Conservation (phyloP, 2,329 filamentous ascomycete species). For the Cercospora zeae-maydis region DNA sequence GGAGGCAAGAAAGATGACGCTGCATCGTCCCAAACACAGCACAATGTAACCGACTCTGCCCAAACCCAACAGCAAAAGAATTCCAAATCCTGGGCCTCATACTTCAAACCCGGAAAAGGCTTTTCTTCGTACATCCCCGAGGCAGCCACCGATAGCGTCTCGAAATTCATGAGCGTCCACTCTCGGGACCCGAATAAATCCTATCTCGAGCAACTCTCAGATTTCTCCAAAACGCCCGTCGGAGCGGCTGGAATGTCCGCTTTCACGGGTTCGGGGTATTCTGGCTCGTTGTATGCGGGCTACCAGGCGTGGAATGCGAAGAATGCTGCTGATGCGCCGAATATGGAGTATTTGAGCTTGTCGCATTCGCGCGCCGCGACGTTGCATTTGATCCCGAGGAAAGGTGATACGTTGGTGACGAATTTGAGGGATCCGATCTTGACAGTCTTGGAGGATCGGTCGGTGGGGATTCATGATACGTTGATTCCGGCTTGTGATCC, state of each 20-base stretch:
- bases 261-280: conserved; percentile 47
- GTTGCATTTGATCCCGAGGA: conserved; percentile 41
- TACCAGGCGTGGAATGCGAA: conserved; percentile 46
- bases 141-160: conserved; percentile 39
- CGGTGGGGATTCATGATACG: conserved; percentile 46
- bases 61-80: conserved; percentile 37
- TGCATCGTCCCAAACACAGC: not conserved
- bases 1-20: conserved; percentile 24
- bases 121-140: conserved; percentile 49
- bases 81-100: conserved; percentile 45
- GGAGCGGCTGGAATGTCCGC: conserved; percentile 46
- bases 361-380: conserved; percentile 44
- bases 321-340: conserved; percentile 35
- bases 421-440: conserved; percentile 48
- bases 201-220: conserved; percentile 49
- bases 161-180: conserved; percentile 46
- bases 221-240: conserved; percentile 51
- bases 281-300: conserved; percentile 47
- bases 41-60: conserved; percentile 20
- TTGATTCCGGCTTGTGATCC: conserved; percentile 49
- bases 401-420: conserved; percentile 44
- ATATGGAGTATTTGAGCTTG: conserved; percentile 49
- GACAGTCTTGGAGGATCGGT: conserved; percentile 46
- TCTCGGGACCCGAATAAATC: conserved; percentile 47
- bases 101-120: conserved; percentile 47